Conservation (phyloP, 1,139 yeast genomes). For the Debaryomyces sp. region DNA sequence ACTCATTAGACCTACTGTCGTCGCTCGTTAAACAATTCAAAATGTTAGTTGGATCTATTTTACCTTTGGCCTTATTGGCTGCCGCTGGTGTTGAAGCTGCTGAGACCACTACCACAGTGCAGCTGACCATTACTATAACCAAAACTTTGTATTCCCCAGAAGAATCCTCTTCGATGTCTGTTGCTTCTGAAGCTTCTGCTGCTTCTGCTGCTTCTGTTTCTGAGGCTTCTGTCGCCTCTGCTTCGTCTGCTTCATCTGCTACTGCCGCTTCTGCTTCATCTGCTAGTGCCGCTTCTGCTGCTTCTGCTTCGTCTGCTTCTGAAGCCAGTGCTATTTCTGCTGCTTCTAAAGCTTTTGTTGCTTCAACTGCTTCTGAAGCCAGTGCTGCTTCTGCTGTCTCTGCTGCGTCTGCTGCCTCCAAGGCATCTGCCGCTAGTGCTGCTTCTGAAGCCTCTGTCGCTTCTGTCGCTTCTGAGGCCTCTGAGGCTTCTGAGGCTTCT, state of each 20-base stretch:
- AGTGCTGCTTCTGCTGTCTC: too few relatives aligned
- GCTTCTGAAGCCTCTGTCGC: neutral
- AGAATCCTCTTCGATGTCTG: slow-evolving; percentile 35
- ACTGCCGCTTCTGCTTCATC: neutral
- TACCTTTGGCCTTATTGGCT: slow-evolving; percentile 28
- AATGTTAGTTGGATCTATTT: slow-evolving; percentile 34
- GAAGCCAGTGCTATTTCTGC: neutral
- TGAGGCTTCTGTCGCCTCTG: neutral
- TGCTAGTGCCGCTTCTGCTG: neutral
- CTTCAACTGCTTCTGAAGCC: neutral
- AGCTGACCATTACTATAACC: slow-evolving; percentile 45
- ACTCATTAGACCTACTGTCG: slow-evolving; percentile 21
- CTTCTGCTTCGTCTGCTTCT: neutral
- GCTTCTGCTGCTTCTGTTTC: neutral
- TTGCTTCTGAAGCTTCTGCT: slow-evolving; percentile 7
- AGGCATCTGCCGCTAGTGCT: neutral
- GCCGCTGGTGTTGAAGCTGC: slow-evolving; percentile 30
- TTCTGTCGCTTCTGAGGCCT: slow-evolving; percentile 9
- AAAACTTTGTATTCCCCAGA: slow-evolving; percentile 46
- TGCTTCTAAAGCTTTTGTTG: too few relatives aligned
- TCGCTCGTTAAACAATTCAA: slow-evolving; percentile 5
- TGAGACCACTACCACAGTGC: slow-evolving; percentile 45
- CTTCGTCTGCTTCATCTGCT: neutral
- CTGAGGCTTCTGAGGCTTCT: slow-evolving; percentile 18
- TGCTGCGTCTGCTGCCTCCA: slow-evolving; percentile 17